These are phyloP conservation scores for Biscogniauxia sp. DNA, from an alignment of 2,329 filamentous ascomycete genomes.

Conservation along the genomic window DNA sequence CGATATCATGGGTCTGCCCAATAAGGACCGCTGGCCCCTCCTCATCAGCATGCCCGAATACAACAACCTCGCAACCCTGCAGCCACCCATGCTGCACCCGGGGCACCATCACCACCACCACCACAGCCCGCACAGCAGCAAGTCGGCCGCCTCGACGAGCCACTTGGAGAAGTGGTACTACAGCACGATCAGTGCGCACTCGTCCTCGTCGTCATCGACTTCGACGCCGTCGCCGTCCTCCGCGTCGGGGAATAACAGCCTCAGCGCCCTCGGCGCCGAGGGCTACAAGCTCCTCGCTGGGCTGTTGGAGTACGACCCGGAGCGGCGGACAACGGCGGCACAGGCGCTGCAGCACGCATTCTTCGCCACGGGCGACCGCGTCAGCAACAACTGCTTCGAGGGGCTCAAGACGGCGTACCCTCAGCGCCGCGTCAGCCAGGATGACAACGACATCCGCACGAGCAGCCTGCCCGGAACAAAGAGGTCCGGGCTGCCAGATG, in stretches of 20 bases:
- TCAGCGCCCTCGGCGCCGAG: slow-evolving; percentile 67
- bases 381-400: slow-evolving; percentile 85
- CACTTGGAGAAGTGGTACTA: slow-evolving; percentile 80
- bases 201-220: slow-evolving; percentile 44
- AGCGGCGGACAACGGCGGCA: slow-evolving; percentile 81
- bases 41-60: slow-evolving; percentile 86
- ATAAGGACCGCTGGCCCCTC: slow-evolving; percentile 84
- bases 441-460: slow-evolving; percentile 94
- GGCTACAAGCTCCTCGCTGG: slow-evolving; percentile 80
- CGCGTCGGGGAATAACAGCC: slow-evolving; percentile 29
- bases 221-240: slow-evolving; percentile 24
- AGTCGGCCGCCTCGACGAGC: slow-evolving; percentile 34
- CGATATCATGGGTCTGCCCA: slow-evolving; percentile 89
- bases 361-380: slow-evolving; percentile 65
- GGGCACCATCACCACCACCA: slow-evolving; percentile 34
- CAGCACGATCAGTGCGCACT: slow-evolving; percentile 61
- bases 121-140: slow-evolving; percentile 28
- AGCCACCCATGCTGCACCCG: slow-evolving; percentile 46
- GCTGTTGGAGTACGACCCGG: slow-evolving; percentile 89
- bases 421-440: slow-evolving; percentile 82
- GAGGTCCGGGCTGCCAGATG: slow-evolving; percentile 80
- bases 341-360: slow-evolving; percentile 89
- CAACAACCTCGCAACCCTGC: slow-evolving; percentile 60
- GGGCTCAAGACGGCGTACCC: slow-evolving; percentile 87
- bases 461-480: slow-evolving; percentile 89